Percentiles rank a stretch among this genome's conserved stretches.
phyloP scores from a whole-genome alignment of 2,329 filamentous ascomycete genomes.

The Catunica adiposa region DNA sequence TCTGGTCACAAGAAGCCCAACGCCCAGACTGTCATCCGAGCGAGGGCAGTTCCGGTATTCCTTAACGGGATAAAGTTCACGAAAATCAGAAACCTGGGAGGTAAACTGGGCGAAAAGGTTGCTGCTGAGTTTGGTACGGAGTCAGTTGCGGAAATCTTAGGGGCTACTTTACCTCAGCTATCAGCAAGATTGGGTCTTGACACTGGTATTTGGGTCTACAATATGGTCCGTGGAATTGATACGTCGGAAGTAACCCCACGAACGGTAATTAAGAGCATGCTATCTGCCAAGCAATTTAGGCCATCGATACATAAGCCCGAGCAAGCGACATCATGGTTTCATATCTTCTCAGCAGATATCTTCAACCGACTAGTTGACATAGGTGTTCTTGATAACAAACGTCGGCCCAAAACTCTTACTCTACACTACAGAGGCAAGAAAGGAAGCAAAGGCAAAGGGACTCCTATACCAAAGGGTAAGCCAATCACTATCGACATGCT shows the following conservation, averaged over 20 bases:
- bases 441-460: conserved; percentile 59
- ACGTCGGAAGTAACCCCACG: conserved; percentile 74
- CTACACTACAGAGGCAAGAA: conserved; percentile 62
- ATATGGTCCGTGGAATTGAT: conserved; percentile 73
- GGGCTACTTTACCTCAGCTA: conserved; percentile 56
- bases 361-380: conserved; percentile 81
- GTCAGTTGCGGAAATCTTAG: conserved; percentile 55
- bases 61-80: conserved; percentile 78
- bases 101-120: conserved; percentile 81
- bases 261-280: conserved; percentile 92
- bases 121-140: conserved; percentile 70
- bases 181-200: conserved; percentile 68
- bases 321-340: conserved; percentile 69
- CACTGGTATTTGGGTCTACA: conserved; percentile 71
- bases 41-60: conserved; percentile 65
- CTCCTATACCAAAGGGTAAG: conserved; percentile 61
- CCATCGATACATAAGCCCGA: conserved; percentile 65
- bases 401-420: conserved; percentile 71
- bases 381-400: conserved; percentile 71
- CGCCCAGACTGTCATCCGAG: conserved; percentile 82
- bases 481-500: conserved; percentile 46
- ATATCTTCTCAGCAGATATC: conserved; percentile 85
- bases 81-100: conserved; percentile 87
- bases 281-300: conserved; percentile 88
- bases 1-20: conserved; percentile 88